Conservation (phyloP, 768 basidiomycete genomes). For the Suillus plorans region DNA sequence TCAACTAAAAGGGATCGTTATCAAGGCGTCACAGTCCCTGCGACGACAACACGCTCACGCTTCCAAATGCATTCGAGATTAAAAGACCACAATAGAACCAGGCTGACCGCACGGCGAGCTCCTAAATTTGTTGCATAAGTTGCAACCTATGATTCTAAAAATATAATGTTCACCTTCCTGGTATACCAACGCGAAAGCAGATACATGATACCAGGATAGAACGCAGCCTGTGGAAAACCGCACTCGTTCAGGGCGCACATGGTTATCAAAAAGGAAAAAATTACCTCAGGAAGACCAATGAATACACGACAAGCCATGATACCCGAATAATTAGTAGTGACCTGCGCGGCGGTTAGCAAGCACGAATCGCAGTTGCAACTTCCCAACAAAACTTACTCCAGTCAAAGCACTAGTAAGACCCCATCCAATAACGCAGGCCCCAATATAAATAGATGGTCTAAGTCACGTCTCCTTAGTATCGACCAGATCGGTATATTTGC, state of each 20-base stretch:
- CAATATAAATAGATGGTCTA: constrained; percentile 65
- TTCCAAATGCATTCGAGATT: constrained; percentile 67
- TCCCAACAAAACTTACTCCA: constrained; percentile 38
- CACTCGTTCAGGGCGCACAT: no score
- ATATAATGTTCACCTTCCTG: constrained; percentile 25
- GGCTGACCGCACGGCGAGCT: constrained; percentile 64
- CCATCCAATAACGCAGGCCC: constrained; percentile 59
- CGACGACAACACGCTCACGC: constrained; percentile 37
- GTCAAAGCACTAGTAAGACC: constrained; percentile 63
- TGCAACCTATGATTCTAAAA: background rate
- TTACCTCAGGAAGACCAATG: constrained; percentile 60
- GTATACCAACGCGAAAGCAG: constrained; percentile 58
- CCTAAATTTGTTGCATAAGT: constrained; percentile 33
- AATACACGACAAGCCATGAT: constrained; percentile 58
- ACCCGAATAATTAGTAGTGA: constrained; percentile 53
- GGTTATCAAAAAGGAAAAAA: background rate
- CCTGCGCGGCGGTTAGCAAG: constrained; percentile 29
- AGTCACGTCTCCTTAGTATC: background rate
- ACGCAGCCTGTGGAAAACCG: constrained; percentile 44
- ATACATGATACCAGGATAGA: constrained; percentile 58
- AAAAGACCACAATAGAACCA: constrained; percentile 59
- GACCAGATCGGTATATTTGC: background rate
- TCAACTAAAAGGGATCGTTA: constrained; percentile 38
- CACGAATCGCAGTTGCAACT: constrained; percentile 1
- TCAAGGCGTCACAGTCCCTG: no score